These are phyloP conservation scores for Prunus salicina DNA, from an alignment of 306 rosid species.

Conservation along the genomic window DNA sequence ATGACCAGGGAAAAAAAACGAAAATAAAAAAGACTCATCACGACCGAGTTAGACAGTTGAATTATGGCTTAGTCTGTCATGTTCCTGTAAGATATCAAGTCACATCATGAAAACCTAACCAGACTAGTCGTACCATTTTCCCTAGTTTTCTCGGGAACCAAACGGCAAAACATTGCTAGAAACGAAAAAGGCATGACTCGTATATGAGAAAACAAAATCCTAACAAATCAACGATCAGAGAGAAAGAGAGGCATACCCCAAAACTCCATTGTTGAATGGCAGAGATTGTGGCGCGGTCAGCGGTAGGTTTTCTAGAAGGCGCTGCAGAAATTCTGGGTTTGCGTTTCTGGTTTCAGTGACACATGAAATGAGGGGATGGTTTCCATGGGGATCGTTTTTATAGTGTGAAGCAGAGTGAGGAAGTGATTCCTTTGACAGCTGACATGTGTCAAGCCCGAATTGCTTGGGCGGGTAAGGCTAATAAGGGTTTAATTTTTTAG, in stretches of 20 bases:
- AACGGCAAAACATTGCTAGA: neutral
- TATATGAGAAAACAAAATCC: neutral
- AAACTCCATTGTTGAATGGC: conserved; percentile 35
- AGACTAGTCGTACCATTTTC: neutral
- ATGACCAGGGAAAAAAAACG: neutral
- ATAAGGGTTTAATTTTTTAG: too few species aligned
- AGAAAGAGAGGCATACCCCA: conserved; percentile 41
- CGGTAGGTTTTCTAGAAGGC: conserved; percentile 6
- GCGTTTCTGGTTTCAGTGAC: conserved; percentile 3
- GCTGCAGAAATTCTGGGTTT: neutral
- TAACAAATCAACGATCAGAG: neutral
- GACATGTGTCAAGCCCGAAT: neutral
- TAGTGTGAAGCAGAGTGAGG: neutral
- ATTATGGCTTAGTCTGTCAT: neutral
- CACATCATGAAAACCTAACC: neutral
- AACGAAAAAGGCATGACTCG: too few species aligned
- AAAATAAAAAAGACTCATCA: neutral
- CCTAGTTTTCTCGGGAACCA: conserved; percentile 10
- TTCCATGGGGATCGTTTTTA: neutral
- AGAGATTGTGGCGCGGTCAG: conserved; percentile 3
- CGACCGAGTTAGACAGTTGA: neutral
- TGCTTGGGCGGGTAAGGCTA: too few species aligned
- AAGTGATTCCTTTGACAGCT: neutral
- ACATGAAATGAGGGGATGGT: neutral
- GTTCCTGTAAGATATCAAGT: neutral